These are phyloP conservation scores for Sporisorium reilianum DNA, from an alignment of 1,284 basidiomycete species.

Conservation along the genomic window DNA sequence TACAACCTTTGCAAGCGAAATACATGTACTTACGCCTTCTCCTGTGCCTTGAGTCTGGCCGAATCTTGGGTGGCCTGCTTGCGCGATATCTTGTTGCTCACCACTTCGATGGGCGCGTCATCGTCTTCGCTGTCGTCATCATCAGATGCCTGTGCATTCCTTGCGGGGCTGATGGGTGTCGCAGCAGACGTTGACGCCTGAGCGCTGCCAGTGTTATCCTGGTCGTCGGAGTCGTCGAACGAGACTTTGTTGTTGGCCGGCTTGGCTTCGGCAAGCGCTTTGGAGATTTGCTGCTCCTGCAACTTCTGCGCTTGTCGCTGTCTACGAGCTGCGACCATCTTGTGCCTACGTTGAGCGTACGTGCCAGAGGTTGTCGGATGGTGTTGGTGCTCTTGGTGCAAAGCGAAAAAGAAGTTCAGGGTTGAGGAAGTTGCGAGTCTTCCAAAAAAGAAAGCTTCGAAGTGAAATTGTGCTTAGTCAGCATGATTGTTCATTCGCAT, in stretches of 20 bases:
- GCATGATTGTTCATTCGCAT: neutral
- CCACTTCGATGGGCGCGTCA: slow-evolving; percentile 50
- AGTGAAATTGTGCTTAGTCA: slow-evolving; percentile 42
- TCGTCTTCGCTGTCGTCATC: slow-evolving; percentile 32
- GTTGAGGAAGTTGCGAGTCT: neutral
- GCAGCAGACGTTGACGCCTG: slow-evolving; percentile 2
- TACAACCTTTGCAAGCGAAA: too few relatives aligned
- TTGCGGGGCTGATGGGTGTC: neutral
- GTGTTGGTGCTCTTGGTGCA: too few relatives aligned
- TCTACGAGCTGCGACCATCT: slow-evolving; percentile 36
- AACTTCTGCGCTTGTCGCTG: slow-evolving; percentile 40
- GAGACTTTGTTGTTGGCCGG: slow-evolving; percentile 32
- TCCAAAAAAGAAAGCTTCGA: slow-evolving; percentile 14
- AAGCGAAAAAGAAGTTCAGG: neutral
- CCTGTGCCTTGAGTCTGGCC: slow-evolving; percentile 31
- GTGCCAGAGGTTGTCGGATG: neutral
- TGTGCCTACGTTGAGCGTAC: neutral
- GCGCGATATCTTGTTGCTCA: slow-evolving; percentile 48
- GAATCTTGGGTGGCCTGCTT: slow-evolving; percentile 31
- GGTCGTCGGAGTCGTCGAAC: slow-evolving; percentile 43
- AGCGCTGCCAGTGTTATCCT: neutral
- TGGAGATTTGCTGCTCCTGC: slow-evolving; percentile 48
- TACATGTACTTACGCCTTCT: slow-evolving; percentile 14
- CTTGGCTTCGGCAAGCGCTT: slow-evolving; percentile 28
- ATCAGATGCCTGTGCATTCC: too few relatives aligned